These are phyloP conservation scores for Colletotrichum tofieldiae DNA, from an alignment of 2,329 filamentous ascomycete species.

Conservation along the genomic window DNA sequence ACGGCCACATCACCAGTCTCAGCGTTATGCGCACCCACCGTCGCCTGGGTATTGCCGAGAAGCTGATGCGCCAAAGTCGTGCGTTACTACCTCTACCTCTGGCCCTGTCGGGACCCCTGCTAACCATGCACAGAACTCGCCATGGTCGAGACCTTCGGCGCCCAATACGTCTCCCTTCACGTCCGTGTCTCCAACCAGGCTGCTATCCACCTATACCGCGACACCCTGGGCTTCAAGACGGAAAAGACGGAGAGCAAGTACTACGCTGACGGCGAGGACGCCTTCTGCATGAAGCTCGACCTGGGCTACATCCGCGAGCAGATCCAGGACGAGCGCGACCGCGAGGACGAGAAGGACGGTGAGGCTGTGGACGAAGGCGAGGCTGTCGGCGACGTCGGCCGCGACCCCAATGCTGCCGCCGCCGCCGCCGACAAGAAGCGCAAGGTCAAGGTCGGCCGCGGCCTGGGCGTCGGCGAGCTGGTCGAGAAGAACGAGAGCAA, in stretches of 20 bases:
- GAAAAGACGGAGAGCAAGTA: conserved; percentile 91
- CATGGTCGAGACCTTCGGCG: conserved; percentile 95
- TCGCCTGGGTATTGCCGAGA: conserved; percentile 92
- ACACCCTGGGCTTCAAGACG: conserved; percentile 90
- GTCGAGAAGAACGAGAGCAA: conserved; percentile 80
- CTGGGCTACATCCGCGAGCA: conserved; percentile 73
- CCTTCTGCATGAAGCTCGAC: conserved; percentile 93
- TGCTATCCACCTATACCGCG: conserved; percentile 91
- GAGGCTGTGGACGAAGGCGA: conserved; percentile 75
- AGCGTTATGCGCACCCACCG: conserved; percentile 98
- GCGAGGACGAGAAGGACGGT: conserved; percentile 62
- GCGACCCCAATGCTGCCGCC: conserved; percentile 62
- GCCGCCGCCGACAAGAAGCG: conserved; percentile 71
- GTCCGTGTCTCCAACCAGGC: conserved; percentile 95
- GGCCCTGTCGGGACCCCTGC: neutral
- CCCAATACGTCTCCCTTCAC: conserved; percentile 94
- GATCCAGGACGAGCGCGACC: conserved; percentile 60
- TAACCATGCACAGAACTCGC: conserved; percentile 74
- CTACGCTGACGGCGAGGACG: conserved; percentile 98
- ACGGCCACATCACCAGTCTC: conserved; percentile 96
- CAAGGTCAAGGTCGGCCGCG: conserved; percentile 88
- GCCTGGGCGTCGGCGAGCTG: conserved; percentile 83
- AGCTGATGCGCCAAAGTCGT: conserved; percentile 97
- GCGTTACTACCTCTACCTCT: conserved; percentile 57
- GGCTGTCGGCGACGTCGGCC: conserved; percentile 77